Evolutionary conservation across 176 grass and related monocot species (phyloP), one percentile per base, ranked within the genome.

Genomic region (Paspalum notatum): DNA sequence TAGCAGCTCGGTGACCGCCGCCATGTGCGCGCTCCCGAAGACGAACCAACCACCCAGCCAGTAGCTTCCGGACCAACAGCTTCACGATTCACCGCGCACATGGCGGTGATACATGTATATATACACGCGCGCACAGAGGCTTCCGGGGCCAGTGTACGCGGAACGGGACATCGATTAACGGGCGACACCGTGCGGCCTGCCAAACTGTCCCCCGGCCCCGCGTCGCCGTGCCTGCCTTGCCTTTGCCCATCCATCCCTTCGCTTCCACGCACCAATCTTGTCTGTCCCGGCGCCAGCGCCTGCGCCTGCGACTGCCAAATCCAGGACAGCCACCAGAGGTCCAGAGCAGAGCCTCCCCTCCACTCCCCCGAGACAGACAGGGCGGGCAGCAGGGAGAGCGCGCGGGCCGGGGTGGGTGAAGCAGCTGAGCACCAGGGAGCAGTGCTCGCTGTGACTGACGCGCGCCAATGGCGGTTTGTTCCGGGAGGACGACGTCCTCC

Each of bases 191-290:
- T 80, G 76, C 77, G 87, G 71, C 49, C 78, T 78, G 77, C 87
- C 87, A 81, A 81, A 76, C 63, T 66, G 87, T 70, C 72, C 77
- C 40, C 55, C 41, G 16, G 68, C 43, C 17, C 20, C 44, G 13
- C 44, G 41, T 4, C 17, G 38, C 9, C 18, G 16, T 18, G 32
- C 16, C 8, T 64, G 8, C 40, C 22, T 16, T 52, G 66, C 52
- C 45, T 50, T 47, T 61, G 76, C 62, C 76, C 71, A 70, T 49
- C 39, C 63, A 69, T 69, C 80, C 84, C 82, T 74, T 85, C n/a
- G 62, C 76, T 64, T 65, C 65, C 82, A 66, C 25, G 82, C 87
- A 77, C 72, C 83, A 89, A 89, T 85, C 83, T 81, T 89, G 87
- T 85, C 67, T 89, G 87, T 85, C 67, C 68, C 68, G 20, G 61